Evolutionary conservation across 1,139 yeast species (phyloP).

Genomic region (Saccharomyces hybrid): DNA sequence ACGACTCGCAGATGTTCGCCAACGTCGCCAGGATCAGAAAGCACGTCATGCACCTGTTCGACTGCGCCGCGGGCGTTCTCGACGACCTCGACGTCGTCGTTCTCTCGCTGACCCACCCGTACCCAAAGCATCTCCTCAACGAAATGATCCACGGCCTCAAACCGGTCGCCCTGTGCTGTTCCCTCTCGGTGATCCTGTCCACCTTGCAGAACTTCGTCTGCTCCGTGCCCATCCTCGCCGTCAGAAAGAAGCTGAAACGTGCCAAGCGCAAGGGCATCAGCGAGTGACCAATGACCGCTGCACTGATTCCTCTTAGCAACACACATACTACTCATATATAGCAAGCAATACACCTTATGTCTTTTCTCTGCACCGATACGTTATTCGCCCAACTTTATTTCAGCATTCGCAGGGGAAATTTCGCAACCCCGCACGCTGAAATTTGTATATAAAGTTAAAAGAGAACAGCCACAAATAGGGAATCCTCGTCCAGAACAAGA

Average conservation of each 20-base stretch:
- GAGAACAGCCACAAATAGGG: neutral
- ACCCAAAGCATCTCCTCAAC: conserved; percentile 76
- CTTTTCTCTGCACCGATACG: neutral
- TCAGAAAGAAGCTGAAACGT: conserved; percentile 73
- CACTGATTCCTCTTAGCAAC: neutral
- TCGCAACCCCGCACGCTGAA: neutral
- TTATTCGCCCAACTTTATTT: neutral
- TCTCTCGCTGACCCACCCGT: conserved; percentile 49
- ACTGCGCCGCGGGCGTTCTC: conserved; percentile 25
- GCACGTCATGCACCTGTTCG: conserved; percentile 24
- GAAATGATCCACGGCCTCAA: conserved; percentile 77
- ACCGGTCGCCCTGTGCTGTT: conserved; percentile 73
- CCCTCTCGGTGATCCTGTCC: conserved; percentile 26
- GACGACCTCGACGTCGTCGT: conserved; percentile 24
- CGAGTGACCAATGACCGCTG: conserved; percentile 11
- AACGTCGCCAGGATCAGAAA: conserved; percentile 19
- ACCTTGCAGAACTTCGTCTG: conserved; percentile 34
- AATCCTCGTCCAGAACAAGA: neutral
- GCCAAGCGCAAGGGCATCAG: conserved; percentile 42
- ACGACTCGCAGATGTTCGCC: conserved; percentile 6
- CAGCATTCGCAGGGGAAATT: neutral
- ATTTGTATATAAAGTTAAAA: neutral
- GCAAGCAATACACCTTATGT: neutral
- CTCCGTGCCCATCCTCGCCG: conserved; percentile 86
- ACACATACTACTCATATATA: neutral